These are phyloP conservation scores for Metarhizium guizhouense DNA, from an alignment of 2,329 filamentous ascomycete species.

Conservation along the genomic window DNA sequence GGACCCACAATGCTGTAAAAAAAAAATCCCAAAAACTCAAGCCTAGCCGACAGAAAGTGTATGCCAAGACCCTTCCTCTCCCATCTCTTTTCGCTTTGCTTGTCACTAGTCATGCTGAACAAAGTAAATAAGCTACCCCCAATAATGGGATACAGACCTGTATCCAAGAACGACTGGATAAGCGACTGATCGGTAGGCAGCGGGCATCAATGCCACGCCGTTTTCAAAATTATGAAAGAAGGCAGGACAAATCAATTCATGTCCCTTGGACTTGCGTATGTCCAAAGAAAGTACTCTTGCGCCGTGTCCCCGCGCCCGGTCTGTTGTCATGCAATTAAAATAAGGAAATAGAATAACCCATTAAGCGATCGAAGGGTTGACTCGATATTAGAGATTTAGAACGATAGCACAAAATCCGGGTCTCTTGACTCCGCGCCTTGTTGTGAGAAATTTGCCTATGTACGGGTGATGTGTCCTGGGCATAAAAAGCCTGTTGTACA, in stretches of 20 bases:
- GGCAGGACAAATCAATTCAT: not conserved
- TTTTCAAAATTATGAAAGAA: not conserved
- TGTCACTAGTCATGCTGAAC: not conserved
- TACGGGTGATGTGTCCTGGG: not conserved
- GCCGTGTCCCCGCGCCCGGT: slow-evolving; percentile 14
- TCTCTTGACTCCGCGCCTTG: not conserved
- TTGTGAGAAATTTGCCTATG: not conserved
- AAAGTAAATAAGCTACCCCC: not conserved
- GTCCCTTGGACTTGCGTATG: not conserved
- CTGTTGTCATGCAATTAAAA: not conserved
- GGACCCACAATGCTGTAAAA: not conserved
- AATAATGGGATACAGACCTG: not conserved
- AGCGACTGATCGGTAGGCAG: not conserved
- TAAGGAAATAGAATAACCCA: not conserved
- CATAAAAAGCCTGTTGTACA: not conserved
- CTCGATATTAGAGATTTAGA: not conserved
- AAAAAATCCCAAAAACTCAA: not conserved
- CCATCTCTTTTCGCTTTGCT: not conserved
- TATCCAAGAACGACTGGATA: not conserved
- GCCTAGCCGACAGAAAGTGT: not conserved
- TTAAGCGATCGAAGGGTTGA: not conserved
- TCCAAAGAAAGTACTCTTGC: slow-evolving; percentile 9
- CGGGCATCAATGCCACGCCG: not conserved
- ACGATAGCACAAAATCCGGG: not conserved
- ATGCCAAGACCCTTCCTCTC: not conserved